Evolutionary conservation across 768 basidiomycete species (phyloP).

Genomic region (Mycena galericulata): DNA sequence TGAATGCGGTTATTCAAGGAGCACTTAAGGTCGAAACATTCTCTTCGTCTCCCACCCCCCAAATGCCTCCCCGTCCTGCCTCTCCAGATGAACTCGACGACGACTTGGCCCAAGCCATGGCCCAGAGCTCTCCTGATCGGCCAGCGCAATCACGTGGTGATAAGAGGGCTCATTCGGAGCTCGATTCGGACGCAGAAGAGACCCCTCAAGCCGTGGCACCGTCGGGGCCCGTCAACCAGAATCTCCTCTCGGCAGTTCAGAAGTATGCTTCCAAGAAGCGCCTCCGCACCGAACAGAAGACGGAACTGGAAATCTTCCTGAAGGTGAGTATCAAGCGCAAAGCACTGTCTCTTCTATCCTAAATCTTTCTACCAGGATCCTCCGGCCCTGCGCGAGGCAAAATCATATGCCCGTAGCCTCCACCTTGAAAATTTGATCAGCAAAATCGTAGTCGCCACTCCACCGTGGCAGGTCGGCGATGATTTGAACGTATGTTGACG

Average conservation of each 20-base stretch:
- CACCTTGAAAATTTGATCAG: slow-evolving; percentile 28
- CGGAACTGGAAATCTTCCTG: background rate
- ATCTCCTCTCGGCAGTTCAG: background rate
- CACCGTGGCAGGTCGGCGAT: slow-evolving; percentile 12
- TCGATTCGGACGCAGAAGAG: background rate
- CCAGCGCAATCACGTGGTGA: background rate
- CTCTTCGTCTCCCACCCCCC: too few relatives aligned
- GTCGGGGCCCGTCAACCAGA: background rate
- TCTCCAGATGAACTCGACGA: background rate
- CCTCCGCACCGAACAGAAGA: background rate
- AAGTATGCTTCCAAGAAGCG: background rate
- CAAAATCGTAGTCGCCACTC: slow-evolving; percentile 9
- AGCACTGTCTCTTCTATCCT: background rate
- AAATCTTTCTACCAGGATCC: background rate
- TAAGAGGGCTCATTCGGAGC: background rate
- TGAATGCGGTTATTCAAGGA: background rate
- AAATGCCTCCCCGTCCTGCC: too few relatives aligned
- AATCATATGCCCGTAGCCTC: background rate
- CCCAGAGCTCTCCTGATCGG: background rate
- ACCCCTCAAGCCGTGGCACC: background rate
- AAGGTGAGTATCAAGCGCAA: background rate
- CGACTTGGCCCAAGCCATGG: slow-evolving; percentile 7
- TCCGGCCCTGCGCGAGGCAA: background rate
- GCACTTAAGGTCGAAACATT: too few relatives aligned
- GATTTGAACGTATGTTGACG: slow-evolving; percentile 25